These are phyloP conservation scores for Pythium aristosporum DNA, from an alignment of 352 stramenopile genomes.

Conservation along the genomic window DNA sequence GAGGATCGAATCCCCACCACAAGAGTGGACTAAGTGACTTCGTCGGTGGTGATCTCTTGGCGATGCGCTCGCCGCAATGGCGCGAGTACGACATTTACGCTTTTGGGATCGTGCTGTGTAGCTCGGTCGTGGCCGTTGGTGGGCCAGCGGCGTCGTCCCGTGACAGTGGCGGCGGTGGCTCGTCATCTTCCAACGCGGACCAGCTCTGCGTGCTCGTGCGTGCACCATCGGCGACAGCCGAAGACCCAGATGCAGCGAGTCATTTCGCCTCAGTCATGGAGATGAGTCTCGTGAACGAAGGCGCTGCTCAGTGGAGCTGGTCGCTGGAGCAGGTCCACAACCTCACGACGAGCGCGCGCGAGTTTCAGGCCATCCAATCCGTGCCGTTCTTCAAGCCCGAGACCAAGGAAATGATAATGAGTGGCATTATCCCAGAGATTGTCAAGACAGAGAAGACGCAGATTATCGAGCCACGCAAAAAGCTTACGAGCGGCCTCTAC, in stretches of 20 bases:
- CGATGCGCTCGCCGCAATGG: constrained; percentile 59
- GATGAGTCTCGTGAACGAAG: constrained; percentile 70
- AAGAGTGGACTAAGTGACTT: constrained; percentile 40
- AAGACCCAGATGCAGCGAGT: constrained; percentile 20
- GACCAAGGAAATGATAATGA: constrained; percentile 51
- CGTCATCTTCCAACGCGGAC: constrained; percentile 31
- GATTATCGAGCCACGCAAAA: constrained; percentile 22
- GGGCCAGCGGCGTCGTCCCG: constrained; percentile 9
- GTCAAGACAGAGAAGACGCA: constrained; percentile 25
- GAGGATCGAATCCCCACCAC: constrained; percentile 1
- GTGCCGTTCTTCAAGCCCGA: constrained; percentile 50
- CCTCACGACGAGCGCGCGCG: constrained; percentile 69
- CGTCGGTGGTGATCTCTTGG: constrained; percentile 57
- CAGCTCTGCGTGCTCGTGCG: constrained; percentile 68
- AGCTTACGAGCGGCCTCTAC: constrained; percentile 44
- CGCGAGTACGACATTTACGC: constrained; percentile 51
- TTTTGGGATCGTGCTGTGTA: constrained; percentile 73
- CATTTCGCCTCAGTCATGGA: constrained; percentile 58
- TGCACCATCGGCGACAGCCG: constrained; percentile 31
- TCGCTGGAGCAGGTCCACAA: constrained; percentile 69
- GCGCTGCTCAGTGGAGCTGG: constrained; percentile 55
- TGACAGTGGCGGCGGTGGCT: constrained; percentile 1
- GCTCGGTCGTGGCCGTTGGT: constrained; percentile 47
- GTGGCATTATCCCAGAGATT: constrained; percentile 35
- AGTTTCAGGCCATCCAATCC: constrained; percentile 78